Evolutionary conservation across 139 green algal genomes (phyloP).

Genomic region (Chlamydomonas schloesseri): DNA sequence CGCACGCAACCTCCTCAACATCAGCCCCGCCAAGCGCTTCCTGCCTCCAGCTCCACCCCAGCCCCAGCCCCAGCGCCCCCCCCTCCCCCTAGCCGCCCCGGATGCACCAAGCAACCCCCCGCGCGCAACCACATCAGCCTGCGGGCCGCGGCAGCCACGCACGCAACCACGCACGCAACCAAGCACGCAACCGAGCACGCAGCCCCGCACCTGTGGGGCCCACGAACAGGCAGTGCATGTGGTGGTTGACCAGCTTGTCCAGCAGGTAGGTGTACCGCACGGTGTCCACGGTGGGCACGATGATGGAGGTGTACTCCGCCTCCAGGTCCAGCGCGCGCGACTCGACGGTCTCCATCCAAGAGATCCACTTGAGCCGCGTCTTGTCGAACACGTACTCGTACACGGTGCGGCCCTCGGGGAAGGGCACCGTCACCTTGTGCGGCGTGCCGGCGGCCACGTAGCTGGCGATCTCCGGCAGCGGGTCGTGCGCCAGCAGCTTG

Average conservation of each 20-base stretch:
- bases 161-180: too few species aligned
- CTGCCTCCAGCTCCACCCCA: too few species aligned
- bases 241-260: slow-evolving; percentile 64
- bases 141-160: too few species aligned
- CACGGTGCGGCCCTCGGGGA: slow-evolving; percentile 67
- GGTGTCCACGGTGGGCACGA: slow-evolving; percentile 81
- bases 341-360: slow-evolving; percentile 76
- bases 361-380: slow-evolving; percentile 62
- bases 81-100: too few species aligned
- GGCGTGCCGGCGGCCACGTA: slow-evolving; percentile 36
- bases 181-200: neutral
- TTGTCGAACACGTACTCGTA: slow-evolving; percentile 86
- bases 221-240: slow-evolving; percentile 78
- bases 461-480: slow-evolving; percentile 55
- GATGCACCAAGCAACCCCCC: too few species aligned
- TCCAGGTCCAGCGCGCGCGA: slow-evolving; percentile 57
- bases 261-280: slow-evolving; percentile 78
- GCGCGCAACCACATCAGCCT: too few species aligned
- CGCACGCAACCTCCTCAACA: too few species aligned
- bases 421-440: slow-evolving; percentile 59
- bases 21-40: too few species aligned
- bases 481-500: slow-evolving; percentile 68
- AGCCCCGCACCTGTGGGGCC: slow-evolving; percentile 70
- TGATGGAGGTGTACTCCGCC: slow-evolving; percentile 78
- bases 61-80: too few species aligned